Evolutionary conservation across 352 stramenopile species (phyloP).

Genomic region (Globisporangium solare): DNA sequence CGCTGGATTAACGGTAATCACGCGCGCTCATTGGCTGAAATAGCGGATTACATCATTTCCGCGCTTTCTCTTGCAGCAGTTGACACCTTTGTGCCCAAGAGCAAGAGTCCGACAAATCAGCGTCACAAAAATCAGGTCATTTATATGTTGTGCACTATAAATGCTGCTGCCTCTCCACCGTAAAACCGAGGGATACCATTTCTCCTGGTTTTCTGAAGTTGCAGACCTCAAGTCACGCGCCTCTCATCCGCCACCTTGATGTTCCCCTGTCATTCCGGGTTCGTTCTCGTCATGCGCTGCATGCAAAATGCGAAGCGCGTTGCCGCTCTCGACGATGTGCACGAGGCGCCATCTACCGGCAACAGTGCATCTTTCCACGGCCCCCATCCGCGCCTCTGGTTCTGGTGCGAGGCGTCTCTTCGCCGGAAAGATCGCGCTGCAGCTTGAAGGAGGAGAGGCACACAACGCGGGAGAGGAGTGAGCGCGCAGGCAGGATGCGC

Average conservation of each 20-base stretch:
- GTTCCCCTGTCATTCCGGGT: not conserved
- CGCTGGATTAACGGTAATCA: not conserved
- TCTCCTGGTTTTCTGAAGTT: too few relatives aligned
- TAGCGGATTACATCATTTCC: constrained; percentile 16
- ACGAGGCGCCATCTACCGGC: not conserved
- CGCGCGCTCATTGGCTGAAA: constrained; percentile 8
- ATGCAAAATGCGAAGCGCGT: not conserved
- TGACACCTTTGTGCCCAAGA: constrained; percentile 2
- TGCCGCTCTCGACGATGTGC: not conserved
- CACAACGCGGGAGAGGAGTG: too few relatives aligned
- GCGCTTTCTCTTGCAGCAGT: constrained; percentile 5
- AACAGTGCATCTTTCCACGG: not conserved
- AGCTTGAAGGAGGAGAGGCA: too few relatives aligned
- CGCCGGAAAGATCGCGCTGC: too few relatives aligned
- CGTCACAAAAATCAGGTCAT: not conserved
- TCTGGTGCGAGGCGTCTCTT: too few relatives aligned
- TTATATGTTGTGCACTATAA: not conserved
- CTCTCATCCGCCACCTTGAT: not conserved
- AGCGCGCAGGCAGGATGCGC: too few relatives aligned
- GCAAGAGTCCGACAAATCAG: not conserved
- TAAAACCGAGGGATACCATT: not conserved
- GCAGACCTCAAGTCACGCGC: not conserved
- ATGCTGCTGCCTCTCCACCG: not conserved
- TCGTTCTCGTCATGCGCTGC: not conserved
- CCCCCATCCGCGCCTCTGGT: too few relatives aligned